Evolutionary conservation across 352 stramenopile species (phyloP), one percentile per base, ranked within the genome.

Genomic region (Pythium periplocum): DNA sequence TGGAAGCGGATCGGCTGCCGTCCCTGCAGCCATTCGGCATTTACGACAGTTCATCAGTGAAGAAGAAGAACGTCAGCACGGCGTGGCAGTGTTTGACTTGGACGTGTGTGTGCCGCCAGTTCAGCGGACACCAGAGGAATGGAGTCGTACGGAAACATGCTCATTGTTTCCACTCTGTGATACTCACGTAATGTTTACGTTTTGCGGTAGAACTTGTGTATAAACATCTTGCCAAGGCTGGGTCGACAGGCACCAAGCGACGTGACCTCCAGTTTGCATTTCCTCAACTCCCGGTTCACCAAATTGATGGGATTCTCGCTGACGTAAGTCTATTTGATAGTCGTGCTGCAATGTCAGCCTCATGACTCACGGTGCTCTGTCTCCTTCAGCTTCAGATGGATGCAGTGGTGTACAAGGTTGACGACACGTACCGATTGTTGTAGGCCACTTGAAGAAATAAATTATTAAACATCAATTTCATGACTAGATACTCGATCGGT

Each of bases 11-110:
- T 48, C 6, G 11, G 30, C 34, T 61, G 10, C 45, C 57, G 17
- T 61, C 61, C 31, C 73, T 11, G 63, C 55, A 33, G 71, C 64
- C 4, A 60, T 73, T 36, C 73, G 66, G n/a, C 69, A 82, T 44
- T 69, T 81, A 39, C 68, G 79, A 9, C 76, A 86, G 48, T 85
- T 85, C 32, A 75, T 87, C 51, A 87, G 78, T n/a, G 48, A 58
- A 4, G 57, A 71, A 3, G 76, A 89, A 47, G 78, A 89, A 52
- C 57, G 59, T 10, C 58, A 69, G 4, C 64, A 80, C 48, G 78
- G 78, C 0, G 61, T 89, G 12, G 71, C 77, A 36, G 70, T 89
- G 2, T 85, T 89, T 51, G 68, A 89, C 48, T 57, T 89, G 6
- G 46, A 57, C 4, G 53, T 73, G 32, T 57, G 11, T 45, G 30